These are phyloP conservation scores for Scheffersomyces illinoinensis DNA, from an alignment of 1,139 yeast genomes.

Conservation along the genomic window DNA sequence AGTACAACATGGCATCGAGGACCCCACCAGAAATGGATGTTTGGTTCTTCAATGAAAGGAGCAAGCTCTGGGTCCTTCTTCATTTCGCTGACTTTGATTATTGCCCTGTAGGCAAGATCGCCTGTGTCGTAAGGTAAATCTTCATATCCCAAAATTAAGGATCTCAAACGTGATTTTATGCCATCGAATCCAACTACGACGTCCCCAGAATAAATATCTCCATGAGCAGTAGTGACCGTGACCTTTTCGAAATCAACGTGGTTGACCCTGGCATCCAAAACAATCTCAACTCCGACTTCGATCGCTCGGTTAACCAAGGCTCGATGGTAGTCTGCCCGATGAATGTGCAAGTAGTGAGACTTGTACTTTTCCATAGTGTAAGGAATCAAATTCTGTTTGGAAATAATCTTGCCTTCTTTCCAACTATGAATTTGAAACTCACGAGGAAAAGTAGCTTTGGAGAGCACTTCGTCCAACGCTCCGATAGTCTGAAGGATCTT, in stretches of 20 bases:
- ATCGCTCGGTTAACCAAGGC: conserved; percentile 22
- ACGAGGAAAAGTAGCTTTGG: conserved; percentile 24
- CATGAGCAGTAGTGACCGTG: conserved; percentile 22
- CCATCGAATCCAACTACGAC: conserved; percentile 42
- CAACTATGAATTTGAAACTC: conserved; percentile 22
- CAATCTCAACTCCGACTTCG: conserved; percentile 22
- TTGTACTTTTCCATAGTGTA: conserved; percentile 18
- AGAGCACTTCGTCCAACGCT: conserved; percentile 18
- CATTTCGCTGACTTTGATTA: conserved; percentile 19
- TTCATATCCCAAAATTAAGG: conserved; percentile 12
- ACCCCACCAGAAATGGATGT: conserved; percentile 34
- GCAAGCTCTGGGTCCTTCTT: conserved; percentile 23
- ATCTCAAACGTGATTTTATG: conserved; percentile 25
- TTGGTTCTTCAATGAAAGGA: conserved; percentile 21
- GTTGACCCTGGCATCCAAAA: conserved; percentile 20
- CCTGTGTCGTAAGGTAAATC: conserved; percentile 25
- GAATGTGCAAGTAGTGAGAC: conserved; percentile 25
- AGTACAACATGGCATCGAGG: conserved; percentile 31
- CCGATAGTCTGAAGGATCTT: conserved; percentile 25
- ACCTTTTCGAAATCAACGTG: conserved; percentile 21
- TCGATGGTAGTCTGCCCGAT: conserved; percentile 31
- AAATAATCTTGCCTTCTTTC: conserved; percentile 22
- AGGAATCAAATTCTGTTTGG: conserved; percentile 23
- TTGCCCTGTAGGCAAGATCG: conserved; percentile 26
- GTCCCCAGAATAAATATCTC: conserved; percentile 25